Conservation (phyloP, 805 yeast species). For the Lipomyces yamadae region DNA sequence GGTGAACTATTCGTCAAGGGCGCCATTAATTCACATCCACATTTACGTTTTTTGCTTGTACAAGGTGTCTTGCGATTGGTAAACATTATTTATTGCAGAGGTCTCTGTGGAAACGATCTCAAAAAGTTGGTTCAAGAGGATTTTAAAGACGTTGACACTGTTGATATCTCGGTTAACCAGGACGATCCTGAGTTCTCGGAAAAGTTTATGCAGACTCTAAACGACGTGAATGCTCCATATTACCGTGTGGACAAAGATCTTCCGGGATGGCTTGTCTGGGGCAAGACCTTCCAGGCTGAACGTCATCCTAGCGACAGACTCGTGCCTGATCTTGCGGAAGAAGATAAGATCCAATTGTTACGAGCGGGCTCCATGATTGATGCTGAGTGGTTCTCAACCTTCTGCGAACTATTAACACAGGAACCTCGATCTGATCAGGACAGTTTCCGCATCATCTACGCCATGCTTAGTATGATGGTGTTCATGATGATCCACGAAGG, state of each 20-base stretch:
- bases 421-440: conserved; percentile 61
- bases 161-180: conserved; percentile 53
- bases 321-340: conserved; percentile 44
- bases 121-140: conserved; percentile 48
- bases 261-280: conserved; percentile 82
- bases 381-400: conserved; percentile 61
- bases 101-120: conserved; percentile 56
- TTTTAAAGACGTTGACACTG: conserved; percentile 46
- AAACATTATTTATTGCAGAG: conserved; percentile 53
- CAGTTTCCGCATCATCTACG: conserved; percentile 68
- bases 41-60: conserved; percentile 61
- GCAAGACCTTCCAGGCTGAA: conserved; percentile 51
- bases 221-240: conserved; percentile 55
- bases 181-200: conserved; percentile 48
- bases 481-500: conserved; percentile 56
- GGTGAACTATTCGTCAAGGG: conserved; percentile 33
- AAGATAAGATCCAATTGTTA: conserved; percentile 53
- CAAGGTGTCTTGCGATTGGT: conserved; percentile 63
- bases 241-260: conserved; percentile 62
- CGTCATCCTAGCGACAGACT: conserved; percentile 33
- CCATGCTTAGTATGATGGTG: conserved; percentile 59
- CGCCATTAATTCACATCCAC: conserved; percentile 60
- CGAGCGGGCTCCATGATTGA: conserved; percentile 54
- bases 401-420: conserved; percentile 61
- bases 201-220: conserved; percentile 58